Evolutionary conservation across 176 grass and related monocot species (phyloP).

Genomic region (Triticum turgidum): DNA sequence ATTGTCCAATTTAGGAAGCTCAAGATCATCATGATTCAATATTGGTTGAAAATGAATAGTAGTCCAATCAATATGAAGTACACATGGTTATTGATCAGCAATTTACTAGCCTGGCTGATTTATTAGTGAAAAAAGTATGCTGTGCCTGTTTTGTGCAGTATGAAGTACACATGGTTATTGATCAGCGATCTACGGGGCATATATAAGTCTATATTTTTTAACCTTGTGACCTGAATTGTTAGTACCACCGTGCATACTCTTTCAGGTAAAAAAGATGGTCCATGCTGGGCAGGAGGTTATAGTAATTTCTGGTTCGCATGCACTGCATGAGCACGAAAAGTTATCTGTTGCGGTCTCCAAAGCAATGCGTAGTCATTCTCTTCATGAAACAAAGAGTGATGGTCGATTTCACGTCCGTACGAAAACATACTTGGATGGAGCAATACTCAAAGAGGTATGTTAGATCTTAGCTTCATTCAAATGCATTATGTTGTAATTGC

Average conservation of each 20-base stretch:
- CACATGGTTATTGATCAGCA: too few species aligned
- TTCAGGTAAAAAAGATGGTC: slow-evolving; percentile 94
- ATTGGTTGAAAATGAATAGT: slow-evolving; percentile 18
- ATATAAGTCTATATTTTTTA: slow-evolving; percentile 12
- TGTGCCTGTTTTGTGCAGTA: neutral
- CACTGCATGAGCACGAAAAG: slow-evolving; percentile 91
- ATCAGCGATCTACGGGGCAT: neutral
- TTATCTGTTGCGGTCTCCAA: slow-evolving; percentile 94
- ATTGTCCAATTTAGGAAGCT: neutral
- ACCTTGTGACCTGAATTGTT: neutral
- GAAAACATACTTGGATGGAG: slow-evolving; percentile 89
- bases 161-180: slow-evolving; percentile 1
- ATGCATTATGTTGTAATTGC: slow-evolving; percentile 19
- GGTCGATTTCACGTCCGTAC: slow-evolving; percentile 91
- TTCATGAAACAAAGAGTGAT: slow-evolving; percentile 96
- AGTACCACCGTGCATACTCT: slow-evolving; percentile 18
- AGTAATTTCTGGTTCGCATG: slow-evolving; percentile 86
- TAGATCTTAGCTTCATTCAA: slow-evolving; percentile 30
- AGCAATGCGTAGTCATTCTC: slow-evolving; percentile 93
- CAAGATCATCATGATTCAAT: neutral
- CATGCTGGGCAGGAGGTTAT: slow-evolving; percentile 90
- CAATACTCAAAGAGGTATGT: slow-evolving; percentile 91
- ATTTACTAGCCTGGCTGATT: neutral
- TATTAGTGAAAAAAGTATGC: slow-evolving; percentile 8
- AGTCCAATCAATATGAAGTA: neutral